Base-by-base conservation (phyloP, 805 yeast species). In the Wickerhamiella cacticola region DNA sequence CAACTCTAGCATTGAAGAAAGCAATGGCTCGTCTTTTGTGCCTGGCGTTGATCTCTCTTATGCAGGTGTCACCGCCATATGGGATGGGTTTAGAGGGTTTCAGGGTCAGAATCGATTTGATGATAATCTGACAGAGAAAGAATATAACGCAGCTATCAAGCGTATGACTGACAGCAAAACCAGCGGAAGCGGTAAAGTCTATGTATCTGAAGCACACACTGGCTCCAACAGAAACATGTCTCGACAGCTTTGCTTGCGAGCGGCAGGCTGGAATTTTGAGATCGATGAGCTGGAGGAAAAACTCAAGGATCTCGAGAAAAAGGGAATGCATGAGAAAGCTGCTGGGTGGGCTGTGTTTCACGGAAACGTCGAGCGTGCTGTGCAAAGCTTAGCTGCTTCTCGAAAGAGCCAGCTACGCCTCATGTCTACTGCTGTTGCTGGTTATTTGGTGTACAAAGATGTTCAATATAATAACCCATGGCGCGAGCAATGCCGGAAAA, bases 311-410 rank as follows among this genome's bases (percentile, higher is more conserved):
- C 68, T 89, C 35, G 75, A 80, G 19, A 63, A 66, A 0, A 62
- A 67, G 13, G 87, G 82, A 0, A 73, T 75, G 50, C 74, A 74
- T 52, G 95, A 87, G 52, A 80, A 89, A 59, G 97, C 98, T 0
- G 98, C 96, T 1, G 97, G 94, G 0, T 85, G 95, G 94, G 96
- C 96, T 0, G 88, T 87, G 0, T 89, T 89, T 63, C 89, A 85
- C 60, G 96, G 95, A 5, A 84, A 87, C 61, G 82, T 89, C 2
- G 72, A 75, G 2, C 72, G 78, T 44, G 95, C 96, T 0, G 82
- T 88, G 3, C 78, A 76, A 38, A 80, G 86, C n/a, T 67, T 89
- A 47, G 77, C 83, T 0, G 69, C 75, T n/a, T 76, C 95, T 1
- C 78, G 78, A 43, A 79, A 75, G 50, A 87, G 82, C 59, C 68